phyloP scores from a whole-genome alignment of 23 red algal species.

The Gracilaria caudata region DNA sequence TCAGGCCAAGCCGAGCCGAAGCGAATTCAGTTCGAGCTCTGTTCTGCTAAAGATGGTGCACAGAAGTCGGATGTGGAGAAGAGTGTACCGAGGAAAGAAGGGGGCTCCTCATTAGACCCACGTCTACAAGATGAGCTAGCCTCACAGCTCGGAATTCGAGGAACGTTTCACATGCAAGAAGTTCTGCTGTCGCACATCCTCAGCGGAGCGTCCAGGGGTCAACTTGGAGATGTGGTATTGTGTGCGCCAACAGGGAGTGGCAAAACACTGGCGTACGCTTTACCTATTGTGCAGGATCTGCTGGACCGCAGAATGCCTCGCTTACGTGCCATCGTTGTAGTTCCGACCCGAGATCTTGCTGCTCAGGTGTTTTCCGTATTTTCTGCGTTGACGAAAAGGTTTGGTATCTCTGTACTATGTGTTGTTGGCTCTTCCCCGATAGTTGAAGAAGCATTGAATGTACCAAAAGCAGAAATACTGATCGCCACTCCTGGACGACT shows the following conservation, averaged over 20 bases:
- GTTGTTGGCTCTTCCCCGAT: slow-evolving; percentile 41
- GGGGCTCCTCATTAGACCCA: not conserved
- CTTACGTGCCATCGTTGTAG: slow-evolving; percentile 81
- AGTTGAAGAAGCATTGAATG: slow-evolving; percentile 19
- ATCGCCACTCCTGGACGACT: slow-evolving; percentile 89
- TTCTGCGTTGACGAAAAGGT: slow-evolving; percentile 13
- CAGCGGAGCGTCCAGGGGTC: not conserved
- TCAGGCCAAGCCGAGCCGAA: not conserved
- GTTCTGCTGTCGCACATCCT: slow-evolving; percentile 41
- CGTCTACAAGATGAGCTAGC: not conserved
- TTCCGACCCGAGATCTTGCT: slow-evolving; percentile 88
- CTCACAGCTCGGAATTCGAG: slow-evolving; percentile 10
- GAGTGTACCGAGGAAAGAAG: no score
- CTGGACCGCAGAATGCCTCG: slow-evolving; percentile 26
- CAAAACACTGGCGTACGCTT: slow-evolving; percentile 94
- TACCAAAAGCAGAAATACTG: slow-evolving; percentile 59
- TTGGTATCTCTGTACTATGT: slow-evolving; percentile 11
- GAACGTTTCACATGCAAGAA: slow-evolving; percentile 64
- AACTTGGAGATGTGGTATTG: slow-evolving; percentile 72
- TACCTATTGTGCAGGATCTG: slow-evolving; percentile 71
- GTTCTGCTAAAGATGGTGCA: not conserved
- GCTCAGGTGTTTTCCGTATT: slow-evolving; percentile 74
- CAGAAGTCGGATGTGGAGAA: not conserved
- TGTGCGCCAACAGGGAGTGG: slow-evolving; percentile 96
- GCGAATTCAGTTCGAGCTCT: slow-evolving; percentile 2